Evolutionary conservation across 1,284 basidiomycete species (phyloP), one percentile per base, ranked within the genome.

Genomic region (Tilletiopsis washingtonensis): DNA sequence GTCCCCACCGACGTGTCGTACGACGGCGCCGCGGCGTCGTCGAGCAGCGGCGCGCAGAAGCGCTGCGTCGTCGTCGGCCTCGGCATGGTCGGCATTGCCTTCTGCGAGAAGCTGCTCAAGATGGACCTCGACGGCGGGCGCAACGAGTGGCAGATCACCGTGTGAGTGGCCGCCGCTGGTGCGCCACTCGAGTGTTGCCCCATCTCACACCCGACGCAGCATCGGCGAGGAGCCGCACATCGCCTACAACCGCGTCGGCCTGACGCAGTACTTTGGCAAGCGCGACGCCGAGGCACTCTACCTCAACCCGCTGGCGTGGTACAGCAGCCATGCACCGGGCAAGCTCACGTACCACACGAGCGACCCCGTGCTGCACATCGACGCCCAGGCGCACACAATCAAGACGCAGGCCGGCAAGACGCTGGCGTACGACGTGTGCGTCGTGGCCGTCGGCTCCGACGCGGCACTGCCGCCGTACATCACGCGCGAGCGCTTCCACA

Each of bases 1-100:
- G 26, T 47, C 37, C 26, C 29, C 20, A 47, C 38, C n/a, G 38
- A 21, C 15, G 38, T 39, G 9, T 9, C n/a, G 7, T 20, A 20
- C 21, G 38, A 39, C 19, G 38, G n/a, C 15, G 15, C 38, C n/a
- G 12, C 45, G 23, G 11, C 45, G 26, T 17, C 45, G 38, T 23
- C 45, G 11, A 14, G n/a, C n/a, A n/a, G n/a, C 20, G 29, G 19
- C 37, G 6, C 20, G 20, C 54, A 43, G 20, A 64, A 60, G 45
- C 54, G 48, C 9, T 63, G 81, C 42, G 77, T 80, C 43, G 78
- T 81, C 51, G 82, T 81, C 44, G 83, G 83, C 2, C 76, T 84
- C 5, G 83, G 83, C 21, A 84, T 84, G 83, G 81, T 83, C 36
- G 81, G 81, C 12, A 82, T 84, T 36, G 82, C 81, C 78, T 62